These are phyloP conservation scores for Artemisia argyi DNA, from an alignment of 129 eudicot genomes.

Conservation along the genomic window DNA sequence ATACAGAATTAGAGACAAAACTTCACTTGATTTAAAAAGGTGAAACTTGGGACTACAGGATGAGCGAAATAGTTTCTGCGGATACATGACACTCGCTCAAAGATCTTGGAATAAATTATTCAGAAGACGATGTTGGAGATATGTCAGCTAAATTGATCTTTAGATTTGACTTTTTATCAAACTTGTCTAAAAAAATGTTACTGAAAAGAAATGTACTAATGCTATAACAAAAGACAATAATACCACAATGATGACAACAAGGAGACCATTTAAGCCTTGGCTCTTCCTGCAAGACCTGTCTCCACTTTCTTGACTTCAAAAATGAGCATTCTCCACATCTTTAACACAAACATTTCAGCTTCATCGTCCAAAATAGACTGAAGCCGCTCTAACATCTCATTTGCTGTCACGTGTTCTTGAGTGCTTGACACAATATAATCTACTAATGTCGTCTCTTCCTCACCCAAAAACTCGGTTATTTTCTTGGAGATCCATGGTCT, in stretches of 20 bases:
- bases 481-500: slow-evolving; percentile 98
- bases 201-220: slow-evolving; percentile 14
- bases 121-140: slow-evolving; percentile 1
- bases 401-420: slow-evolving; percentile 80
- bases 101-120: slow-evolving; percentile 10
- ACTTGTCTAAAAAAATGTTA: slow-evolving; percentile 23
- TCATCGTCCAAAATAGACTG: slow-evolving; percentile 77
- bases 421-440: slow-evolving; percentile 91
- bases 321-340: slow-evolving; percentile 99
- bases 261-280: slow-evolving; percentile 35
- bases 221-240: slow-evolving; percentile 7
- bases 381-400: slow-evolving; percentile 79
- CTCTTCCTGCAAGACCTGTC: slow-evolving; percentile 70
- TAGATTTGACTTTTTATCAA: slow-evolving; percentile 12
- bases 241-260: slow-evolving; percentile 9
- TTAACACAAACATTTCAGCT: slow-evolving; percentile 96
- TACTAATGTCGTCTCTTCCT: slow-evolving; percentile 83
- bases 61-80: not conserved
- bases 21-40: too few relatives aligned
- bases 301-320: slow-evolving; percentile 87
- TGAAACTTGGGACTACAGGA: not conserved
- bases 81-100: not conserved
- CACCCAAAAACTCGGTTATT: slow-evolving; percentile 87
- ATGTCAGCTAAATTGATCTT: slow-evolving; percentile 20
- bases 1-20: too few relatives aligned